Conservation (phyloP, 306 rosid species). For the Cicer judaicum region DNA sequence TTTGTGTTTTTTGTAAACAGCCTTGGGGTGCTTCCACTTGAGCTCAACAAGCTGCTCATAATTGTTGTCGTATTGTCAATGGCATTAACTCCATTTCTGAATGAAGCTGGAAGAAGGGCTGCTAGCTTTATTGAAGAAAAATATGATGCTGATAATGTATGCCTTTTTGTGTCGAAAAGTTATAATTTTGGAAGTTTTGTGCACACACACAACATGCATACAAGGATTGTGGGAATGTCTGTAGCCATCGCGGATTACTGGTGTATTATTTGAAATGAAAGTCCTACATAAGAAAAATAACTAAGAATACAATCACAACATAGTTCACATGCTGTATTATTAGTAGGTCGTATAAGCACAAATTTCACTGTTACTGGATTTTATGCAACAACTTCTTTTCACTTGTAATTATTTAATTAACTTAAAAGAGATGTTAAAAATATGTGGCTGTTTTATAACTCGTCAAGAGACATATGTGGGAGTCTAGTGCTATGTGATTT, state of each 20-base stretch:
- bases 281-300: conserved; percentile 26
- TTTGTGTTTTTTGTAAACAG: conserved; percentile 59
- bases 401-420: conserved; percentile 10
- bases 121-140: conserved; percentile 68
- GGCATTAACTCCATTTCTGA: conserved; percentile 95
- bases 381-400: conserved; percentile 33
- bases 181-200: conserved; percentile 34
- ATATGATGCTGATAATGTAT: conserved; percentile 60
- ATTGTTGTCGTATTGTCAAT: conserved; percentile 96
- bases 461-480: conserved; percentile 25
- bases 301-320: conserved; percentile 22
- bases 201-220: conserved; percentile 32
- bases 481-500: conserved; percentile 34
- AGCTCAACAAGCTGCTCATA: conserved; percentile 95
- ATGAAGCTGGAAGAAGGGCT: conserved; percentile 95
- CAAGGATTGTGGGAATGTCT: conserved; percentile 17
- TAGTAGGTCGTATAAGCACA: conserved; percentile 18
- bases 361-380: conserved; percentile 28
- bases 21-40: conserved; percentile 97
- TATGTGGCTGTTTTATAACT: conserved; percentile 7
- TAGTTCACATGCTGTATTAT: conserved; percentile 28
- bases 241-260: conserved; percentile 16
- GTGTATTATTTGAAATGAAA: conserved; percentile 36
- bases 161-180: conserved; percentile 34
- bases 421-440: conserved; percentile 19